Evolutionary conservation across 2,329 filamentous ascomycete species (phyloP), one percentile per base, ranked within the genome.

Genomic region (Aspergillus neoniger): DNA sequence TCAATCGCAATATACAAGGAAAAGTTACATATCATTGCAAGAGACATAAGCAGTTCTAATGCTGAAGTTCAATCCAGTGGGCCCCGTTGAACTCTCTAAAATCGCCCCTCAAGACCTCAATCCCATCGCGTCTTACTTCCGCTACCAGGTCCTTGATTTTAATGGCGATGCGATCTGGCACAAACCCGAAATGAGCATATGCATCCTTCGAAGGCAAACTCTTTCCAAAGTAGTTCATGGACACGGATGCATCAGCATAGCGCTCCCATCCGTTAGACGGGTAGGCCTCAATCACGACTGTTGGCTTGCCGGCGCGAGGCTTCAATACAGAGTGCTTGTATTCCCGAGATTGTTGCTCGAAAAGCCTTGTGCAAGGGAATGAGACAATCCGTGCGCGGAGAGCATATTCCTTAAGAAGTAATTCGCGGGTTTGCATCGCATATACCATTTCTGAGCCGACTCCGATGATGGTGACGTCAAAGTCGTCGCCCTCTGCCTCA

Each of bases 381-480:
- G 76, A 79, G 53, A 84, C 72, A 1, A 85, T 75, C 2, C 82
- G 79, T 0, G 79, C 78, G n/a, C 72, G 76, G 59, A 83, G 71
- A 12, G 59, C 65, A n/a, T 69, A 66, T n/a, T 64, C 55, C 23
- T 88, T 67, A 0, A 82, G 67, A 15, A 36, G 32, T 4, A 36
- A 36, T 14, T 10, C 73, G 69, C 17, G 77, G 70, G 5, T 76
- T 75, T 1, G 79, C 75, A 7, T 79, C 0, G 81, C 81, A 60
- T 82, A 81, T 30, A 70, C 73, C 38, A 84, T 74, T 60, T 84
- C 82, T 1, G 81, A 80, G n/a, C 82, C 82, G 1, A 81, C 79
- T 3, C 80, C 80, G 48, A 83, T 76, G 38, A 85, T 68, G 1
- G 82, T 84, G 5, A 81, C 70, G 14, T 70, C 69, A 2, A 79